Evolutionary conservation across 495 filamentous ascomycete genomes (phyloP).

Genomic region (Aspergillus kassunensis): DNA sequence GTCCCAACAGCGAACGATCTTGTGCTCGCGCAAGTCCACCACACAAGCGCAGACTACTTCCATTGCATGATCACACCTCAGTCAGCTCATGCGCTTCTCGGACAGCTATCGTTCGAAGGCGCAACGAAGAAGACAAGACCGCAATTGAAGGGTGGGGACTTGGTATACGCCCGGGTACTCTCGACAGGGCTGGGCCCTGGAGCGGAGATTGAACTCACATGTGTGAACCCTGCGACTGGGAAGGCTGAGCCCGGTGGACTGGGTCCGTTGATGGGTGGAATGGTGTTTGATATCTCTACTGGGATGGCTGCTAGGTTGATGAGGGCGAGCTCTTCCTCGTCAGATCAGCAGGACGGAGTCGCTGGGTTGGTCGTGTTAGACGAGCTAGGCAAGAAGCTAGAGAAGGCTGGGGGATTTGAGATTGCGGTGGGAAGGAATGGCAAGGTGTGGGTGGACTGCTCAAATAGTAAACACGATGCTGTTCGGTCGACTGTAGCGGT

Average conservation of each 20-base stretch:
- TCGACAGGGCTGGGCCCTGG: conserved; percentile 65
- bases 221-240: conserved; percentile 78
- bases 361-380: conserved; percentile 71
- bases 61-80: conserved; percentile 67
- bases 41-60: conserved; percentile 69
- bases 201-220: conserved; percentile 86
- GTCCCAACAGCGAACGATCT: conserved; percentile 72
- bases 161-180: conserved; percentile 82
- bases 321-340: conserved; percentile 47
- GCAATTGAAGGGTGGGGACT: conserved; percentile 61
- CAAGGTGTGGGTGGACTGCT: conserved; percentile 78
- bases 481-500: conserved; percentile 66
- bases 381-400: conserved; percentile 70
- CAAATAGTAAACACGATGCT: conserved; percentile 52
- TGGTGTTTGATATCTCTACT: conserved; percentile 76
- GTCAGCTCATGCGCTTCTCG: conserved; percentile 69
- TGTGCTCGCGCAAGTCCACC: conserved; percentile 78
- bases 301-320: conserved; percentile 75
- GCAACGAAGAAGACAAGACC: conserved; percentile 91
- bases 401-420: conserved; percentile 71
- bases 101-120: conserved; percentile 84
- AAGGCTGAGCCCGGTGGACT: conserved; percentile 85
- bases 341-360: conserved; percentile 56
- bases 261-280: conserved; percentile 80
- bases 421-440: conserved; percentile 94